Evolutionary conservation across 2,329 filamentous ascomycete genomes (phyloP).

Genomic region (Colletotrichum sublineola): DNA sequence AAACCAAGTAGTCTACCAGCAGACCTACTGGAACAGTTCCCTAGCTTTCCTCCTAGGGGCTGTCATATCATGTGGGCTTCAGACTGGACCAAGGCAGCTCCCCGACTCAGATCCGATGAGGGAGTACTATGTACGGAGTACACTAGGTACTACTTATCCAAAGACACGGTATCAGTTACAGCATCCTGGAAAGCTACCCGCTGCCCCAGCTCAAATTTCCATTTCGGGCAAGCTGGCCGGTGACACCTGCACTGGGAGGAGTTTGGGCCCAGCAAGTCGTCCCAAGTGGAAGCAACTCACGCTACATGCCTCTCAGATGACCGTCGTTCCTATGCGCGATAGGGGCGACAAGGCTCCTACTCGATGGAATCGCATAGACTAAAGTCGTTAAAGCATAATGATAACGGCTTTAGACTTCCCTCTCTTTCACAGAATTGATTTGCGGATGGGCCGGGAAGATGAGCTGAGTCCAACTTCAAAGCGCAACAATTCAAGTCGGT

Average conservation of each 20-base stretch:
- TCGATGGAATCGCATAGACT: constrained; percentile 9
- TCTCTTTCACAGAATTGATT: not conserved
- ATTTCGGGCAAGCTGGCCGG: constrained; percentile 7
- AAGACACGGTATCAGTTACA: constrained; percentile 18
- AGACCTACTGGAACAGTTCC: not conserved
- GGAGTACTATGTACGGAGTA: not conserved
- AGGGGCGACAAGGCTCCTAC: not conserved
- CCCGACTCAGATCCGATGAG: constrained; percentile 15
- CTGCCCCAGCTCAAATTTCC: constrained; percentile 3
- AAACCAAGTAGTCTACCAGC: not conserved
- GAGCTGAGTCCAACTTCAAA: constrained; percentile 13
- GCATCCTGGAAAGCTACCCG: constrained; percentile 7
- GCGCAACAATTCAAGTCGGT: constrained; percentile 16
- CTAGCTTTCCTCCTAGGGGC: not conserved
- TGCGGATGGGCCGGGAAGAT: constrained; percentile 31
- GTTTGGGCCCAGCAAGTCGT: constrained; percentile 16
- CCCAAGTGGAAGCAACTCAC: constrained; percentile 10
- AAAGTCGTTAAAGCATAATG: constrained; percentile 11
- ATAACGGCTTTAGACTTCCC: constrained; percentile 11
- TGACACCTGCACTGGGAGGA: constrained; percentile 2
- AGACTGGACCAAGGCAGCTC: not conserved
- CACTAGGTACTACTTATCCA: not conserved
- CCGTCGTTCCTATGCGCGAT: not conserved
- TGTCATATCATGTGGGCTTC: constrained; percentile 1
- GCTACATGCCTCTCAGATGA: constrained; percentile 19